These are phyloP conservation scores for Jasminum sambac DNA, from an alignment of 257 asterid species.

Conservation along the genomic window DNA sequence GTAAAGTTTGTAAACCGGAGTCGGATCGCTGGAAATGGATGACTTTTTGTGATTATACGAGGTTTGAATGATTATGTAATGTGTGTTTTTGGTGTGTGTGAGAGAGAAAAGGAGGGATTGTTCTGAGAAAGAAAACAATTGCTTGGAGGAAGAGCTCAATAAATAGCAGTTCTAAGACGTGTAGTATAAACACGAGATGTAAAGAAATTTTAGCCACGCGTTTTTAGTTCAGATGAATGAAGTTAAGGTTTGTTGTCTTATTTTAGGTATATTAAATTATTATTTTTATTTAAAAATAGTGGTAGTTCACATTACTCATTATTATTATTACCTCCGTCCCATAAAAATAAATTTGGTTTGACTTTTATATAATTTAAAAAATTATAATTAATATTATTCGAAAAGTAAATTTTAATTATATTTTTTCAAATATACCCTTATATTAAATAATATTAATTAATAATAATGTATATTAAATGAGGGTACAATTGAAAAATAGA, in stretches of 20 bases:
- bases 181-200: constrained; percentile 52
- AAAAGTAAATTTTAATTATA: no score
- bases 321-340: no score
- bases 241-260: constrained; percentile 9
- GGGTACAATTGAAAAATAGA: no score
- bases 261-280: not conserved
- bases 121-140: constrained; percentile 25
- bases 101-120: constrained; percentile 21
- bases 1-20: not conserved
- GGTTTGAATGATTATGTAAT: constrained; percentile 20
- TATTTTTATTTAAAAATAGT: no score
- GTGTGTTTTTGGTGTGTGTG: constrained; percentile 22
- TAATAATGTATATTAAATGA: no score
- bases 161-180: constrained; percentile 40
- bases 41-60: constrained; percentile 21
- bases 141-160: constrained; percentile 36
- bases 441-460: no score
- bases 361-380: no score
- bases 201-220: constrained; percentile 25
- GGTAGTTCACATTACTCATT: no score
- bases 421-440: no score
- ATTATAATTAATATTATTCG: no score
- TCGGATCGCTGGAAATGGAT: not conserved
- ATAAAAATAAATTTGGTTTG: no score
- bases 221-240: not conserved